Evolutionary conservation across 2,329 filamentous ascomycete species (phyloP), one percentile per base, ranked within the genome.

Genomic region (Pseudogymnoascus sp.): DNA sequence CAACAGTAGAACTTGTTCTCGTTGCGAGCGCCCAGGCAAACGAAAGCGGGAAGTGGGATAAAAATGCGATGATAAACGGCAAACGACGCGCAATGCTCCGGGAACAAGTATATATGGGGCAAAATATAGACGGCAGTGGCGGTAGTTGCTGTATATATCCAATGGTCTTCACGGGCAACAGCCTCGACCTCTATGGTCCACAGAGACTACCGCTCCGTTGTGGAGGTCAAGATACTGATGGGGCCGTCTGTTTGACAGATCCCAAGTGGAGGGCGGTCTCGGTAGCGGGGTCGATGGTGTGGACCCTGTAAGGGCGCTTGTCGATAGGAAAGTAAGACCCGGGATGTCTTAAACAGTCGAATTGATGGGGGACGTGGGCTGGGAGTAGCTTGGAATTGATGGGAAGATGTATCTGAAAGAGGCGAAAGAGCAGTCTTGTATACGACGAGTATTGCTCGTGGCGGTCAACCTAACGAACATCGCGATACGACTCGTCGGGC

Each of bases 21-120:
- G 49, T 55, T 55, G 49, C 28, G 28, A 55, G 28, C 11, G 16
- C 49, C 60, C 62, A 62, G 62, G 64, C 58, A 64, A 61, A 62
- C 45, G 41, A 30, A 42, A 2, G 52, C n/a, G 22, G 52, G 25
- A 28, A 8, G 45, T 59, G 58, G 33, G 58, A 41, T 60, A 60
- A 60, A 60, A 39, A 55, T 55, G 49, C 33, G 58, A 60, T 25
- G 19, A 60, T 39, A 60, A 59, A 39, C 35, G 58, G 22, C 38
- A 60, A 25, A 14, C 33, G 58, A 25, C 58, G 19, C 19, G 35
- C 58, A 60, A 38, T 25, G 58, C 55, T 8, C 30, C 12, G 25
- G 33, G 33, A 14, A 22, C 22, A 25, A 16, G 58, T 39, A 60
- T 60, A 60, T 60, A 60, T 60, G 58, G 58, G 38, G 23, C 23